Conservation (phyloP, 345 rosid genomes). For the Salix caprea region DNA sequence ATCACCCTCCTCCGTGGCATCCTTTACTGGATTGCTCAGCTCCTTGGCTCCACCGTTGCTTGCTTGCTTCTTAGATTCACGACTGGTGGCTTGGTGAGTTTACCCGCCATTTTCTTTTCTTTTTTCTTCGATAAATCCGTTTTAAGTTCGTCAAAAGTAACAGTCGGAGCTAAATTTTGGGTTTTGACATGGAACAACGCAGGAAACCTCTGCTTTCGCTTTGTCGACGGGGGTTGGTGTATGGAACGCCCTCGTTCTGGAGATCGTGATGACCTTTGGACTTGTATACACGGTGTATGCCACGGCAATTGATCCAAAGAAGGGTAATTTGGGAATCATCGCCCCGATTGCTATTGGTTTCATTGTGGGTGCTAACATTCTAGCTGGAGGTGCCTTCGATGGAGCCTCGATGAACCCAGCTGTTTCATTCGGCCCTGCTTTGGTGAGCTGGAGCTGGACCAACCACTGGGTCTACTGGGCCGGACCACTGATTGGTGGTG, state of each 20-base stretch:
- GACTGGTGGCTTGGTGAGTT: conserved; percentile 65
- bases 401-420: conserved; percentile 99
- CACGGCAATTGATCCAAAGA: conserved; percentile 84
- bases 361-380: conserved; percentile 84
- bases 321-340: conserved; percentile 58
- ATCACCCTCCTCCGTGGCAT: conserved; percentile 83
- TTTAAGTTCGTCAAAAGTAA: background rate
- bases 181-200: conserved; percentile 7
- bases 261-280: conserved; percentile 94
- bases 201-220: conserved; percentile 61
- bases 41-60: conserved; percentile 76
- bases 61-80: conserved; percentile 72
- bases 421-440: conserved; percentile 86
- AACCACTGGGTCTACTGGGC: conserved; percentile 97
- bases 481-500: conserved; percentile 85
- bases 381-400: conserved; percentile 84
- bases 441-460: conserved; percentile 86
- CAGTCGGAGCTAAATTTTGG: background rate
- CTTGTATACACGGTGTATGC: conserved; percentile 89
- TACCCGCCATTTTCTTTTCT: too few relatives aligned
- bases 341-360: conserved; percentile 91
- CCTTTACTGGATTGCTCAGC: conserved; percentile 87
- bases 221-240: conserved; percentile 69
- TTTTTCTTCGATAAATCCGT: too few relatives aligned
- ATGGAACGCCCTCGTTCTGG: conserved; percentile 75